These are phyloP conservation scores for Scheffersomyces titani DNA, from an alignment of 1,139 yeast genomes.

Conservation along the genomic window DNA sequence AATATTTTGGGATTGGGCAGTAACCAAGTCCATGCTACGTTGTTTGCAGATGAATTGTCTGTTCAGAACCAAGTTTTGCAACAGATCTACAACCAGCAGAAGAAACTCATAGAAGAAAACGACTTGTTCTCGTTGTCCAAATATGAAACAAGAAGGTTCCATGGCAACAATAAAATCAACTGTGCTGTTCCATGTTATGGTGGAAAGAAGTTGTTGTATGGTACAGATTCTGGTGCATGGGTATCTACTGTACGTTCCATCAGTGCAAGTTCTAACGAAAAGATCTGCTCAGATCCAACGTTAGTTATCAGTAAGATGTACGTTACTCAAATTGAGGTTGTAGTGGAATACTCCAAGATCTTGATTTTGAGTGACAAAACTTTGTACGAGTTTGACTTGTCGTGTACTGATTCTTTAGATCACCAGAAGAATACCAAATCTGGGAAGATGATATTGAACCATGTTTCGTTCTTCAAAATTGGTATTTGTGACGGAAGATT, in stretches of 20 bases:
- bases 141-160: conserved; percentile 71
- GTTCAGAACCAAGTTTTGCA: conserved; percentile 82
- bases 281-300: conserved; percentile 70
- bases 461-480: conserved; percentile 85
- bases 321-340: conserved; percentile 86
- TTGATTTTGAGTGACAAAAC: conserved; percentile 82
- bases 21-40: conserved; percentile 44
- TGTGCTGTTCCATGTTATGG: conserved; percentile 96
- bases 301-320: conserved; percentile 74
- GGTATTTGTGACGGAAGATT: conserved; percentile 91
- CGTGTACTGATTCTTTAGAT: conserved; percentile 67
- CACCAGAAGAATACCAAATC: conserved; percentile 69
- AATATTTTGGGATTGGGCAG: conserved; percentile 48
- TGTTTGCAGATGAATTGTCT: conserved; percentile 51
- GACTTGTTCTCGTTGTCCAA: conserved; percentile 81
- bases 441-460: conserved; percentile 78
- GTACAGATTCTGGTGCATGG: conserved; percentile 91
- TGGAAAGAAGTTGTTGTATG: conserved; percentile 85
- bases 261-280: conserved; percentile 44
- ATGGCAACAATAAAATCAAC: conserved; percentile 72
- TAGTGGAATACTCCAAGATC: conserved; percentile 87
- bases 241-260: conserved; percentile 62
- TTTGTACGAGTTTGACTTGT: conserved; percentile 77
- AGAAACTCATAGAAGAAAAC: conserved; percentile 65
- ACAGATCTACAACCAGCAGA: conserved; percentile 78